Base-by-base conservation (phyloP, 106 monocot genomes). In the Dendrobium nobile region DNA sequence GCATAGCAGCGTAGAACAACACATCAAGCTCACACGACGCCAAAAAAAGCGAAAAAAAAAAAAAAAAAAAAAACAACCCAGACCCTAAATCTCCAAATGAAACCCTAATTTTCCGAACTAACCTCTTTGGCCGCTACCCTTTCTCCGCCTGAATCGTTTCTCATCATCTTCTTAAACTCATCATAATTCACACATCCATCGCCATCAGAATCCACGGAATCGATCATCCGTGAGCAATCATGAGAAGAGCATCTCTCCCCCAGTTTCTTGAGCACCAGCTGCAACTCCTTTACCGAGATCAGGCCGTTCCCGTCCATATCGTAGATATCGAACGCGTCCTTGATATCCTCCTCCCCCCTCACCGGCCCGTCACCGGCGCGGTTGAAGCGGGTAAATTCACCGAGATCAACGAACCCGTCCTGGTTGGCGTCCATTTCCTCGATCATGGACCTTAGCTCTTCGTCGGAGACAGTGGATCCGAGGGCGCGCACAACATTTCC, bases 91-190 rank as follows among this genome's bases (percentile, higher is more conserved):
- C 33, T 70, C 13, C 70, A 37, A 70, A 70, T 16, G 10, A 70
- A 37, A 33, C 74, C 43, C 41, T 42, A 42, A 74, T n/a, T 10
- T 7, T 20, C 43, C 5, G 31, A 13, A 19, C 16, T 74, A 42
- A 74, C 74, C 74, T 74, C 20, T 5, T 28, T 33, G 20, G 42
- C 42, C 1, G 41, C 19, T 43, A 6, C 18, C 43, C 7, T 43
- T 43, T 74, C 19, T 42, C 74, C 6, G 19, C 20, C 41, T 4
- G 27, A 43, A 44, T 2, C 74, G 20, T 11, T 51, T 17, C 70
- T 44, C 93, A 93, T 93, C 93, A 91, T 93, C 78, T 47, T 84
- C 93, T 89, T 91, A 79, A 93, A 93, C 86, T 93, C 93, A 24
- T 83, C 77, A 65, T 89, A 89, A 76, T 83, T 80, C 13, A 93